Evolutionary conservation across 1,139 yeast species (phyloP).

Genomic region (Suhomyces bribrorum): DNA sequence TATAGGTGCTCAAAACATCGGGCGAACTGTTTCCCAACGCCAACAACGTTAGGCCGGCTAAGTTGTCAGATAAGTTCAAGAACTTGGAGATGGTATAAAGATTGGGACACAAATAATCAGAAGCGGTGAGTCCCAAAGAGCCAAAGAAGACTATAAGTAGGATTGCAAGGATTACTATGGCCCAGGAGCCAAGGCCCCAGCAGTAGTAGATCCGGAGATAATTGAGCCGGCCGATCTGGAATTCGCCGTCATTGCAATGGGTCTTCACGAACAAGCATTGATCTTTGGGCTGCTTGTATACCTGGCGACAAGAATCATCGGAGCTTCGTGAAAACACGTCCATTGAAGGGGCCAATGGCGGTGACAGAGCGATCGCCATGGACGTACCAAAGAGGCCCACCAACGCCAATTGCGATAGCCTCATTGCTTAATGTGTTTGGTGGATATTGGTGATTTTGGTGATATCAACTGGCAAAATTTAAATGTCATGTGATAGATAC

Average conservation of each 20-base stretch:
- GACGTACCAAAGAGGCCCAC: neutral
- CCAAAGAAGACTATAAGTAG: slow-evolving; percentile 50
- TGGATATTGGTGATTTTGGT: neutral
- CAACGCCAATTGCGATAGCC: neutral
- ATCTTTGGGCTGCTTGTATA: slow-evolving; percentile 22
- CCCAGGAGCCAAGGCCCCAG: slow-evolving; percentile 7
- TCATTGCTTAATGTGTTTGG: neutral
- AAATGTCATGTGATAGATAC: too few relatives aligned
- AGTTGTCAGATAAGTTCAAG: slow-evolving; percentile 67
- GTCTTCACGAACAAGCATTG: slow-evolving; percentile 45
- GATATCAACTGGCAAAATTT: too few relatives aligned
- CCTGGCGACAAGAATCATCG: slow-evolving; percentile 10
- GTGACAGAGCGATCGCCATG: neutral
- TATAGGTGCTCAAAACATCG: slow-evolving; percentile 81
- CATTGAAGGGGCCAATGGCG: neutral
- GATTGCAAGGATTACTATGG: slow-evolving; percentile 20
- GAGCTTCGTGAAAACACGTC: slow-evolving; percentile 1
- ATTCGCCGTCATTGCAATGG: slow-evolving; percentile 40
- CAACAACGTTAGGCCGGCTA: slow-evolving; percentile 83
- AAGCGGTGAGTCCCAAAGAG: slow-evolving; percentile 70
- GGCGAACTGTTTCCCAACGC: slow-evolving; percentile 95
- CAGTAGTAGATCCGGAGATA: slow-evolving; percentile 24
- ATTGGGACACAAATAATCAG: slow-evolving; percentile 76
- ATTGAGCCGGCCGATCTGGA: slow-evolving; percentile 20
- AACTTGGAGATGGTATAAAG: slow-evolving; percentile 59